phyloP scores from a whole-genome alignment of 768 basidiomycete species.

The Russula olivacea region DNA sequence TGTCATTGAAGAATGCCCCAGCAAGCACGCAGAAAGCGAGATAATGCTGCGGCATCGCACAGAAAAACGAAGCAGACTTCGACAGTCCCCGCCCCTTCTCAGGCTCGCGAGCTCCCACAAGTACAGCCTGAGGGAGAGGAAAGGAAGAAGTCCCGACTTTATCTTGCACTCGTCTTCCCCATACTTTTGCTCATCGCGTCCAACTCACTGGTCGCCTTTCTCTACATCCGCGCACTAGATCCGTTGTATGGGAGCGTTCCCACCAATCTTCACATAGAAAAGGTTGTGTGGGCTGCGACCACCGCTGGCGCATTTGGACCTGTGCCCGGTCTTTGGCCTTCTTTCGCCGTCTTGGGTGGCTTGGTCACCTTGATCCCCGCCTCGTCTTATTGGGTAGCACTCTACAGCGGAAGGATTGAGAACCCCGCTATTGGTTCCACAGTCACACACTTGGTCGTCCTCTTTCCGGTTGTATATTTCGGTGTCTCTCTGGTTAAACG shows the following conservation, averaged over 20 bases:
- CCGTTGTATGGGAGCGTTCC: constrained; percentile 65
- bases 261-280: constrained; percentile 44
- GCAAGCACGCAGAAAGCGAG: constrained; percentile 19
- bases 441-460: constrained; percentile 48
- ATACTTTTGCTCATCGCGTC: constrained; percentile 28
- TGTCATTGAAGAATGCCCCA: constrained; percentile 14
- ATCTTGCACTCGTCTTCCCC: constrained; percentile 27
- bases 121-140: not conserved
- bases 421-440: constrained; percentile 54
- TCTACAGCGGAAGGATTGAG: constrained; percentile 49
- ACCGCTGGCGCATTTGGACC: constrained; percentile 34
- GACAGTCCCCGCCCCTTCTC: not conserved
- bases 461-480: constrained; percentile 52
- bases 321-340: constrained; percentile 31
- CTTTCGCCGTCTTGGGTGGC: constrained; percentile 37
- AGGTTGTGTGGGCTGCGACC: constrained; percentile 34
- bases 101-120: not conserved
- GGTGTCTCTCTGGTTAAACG: constrained; percentile 43
- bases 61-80: not conserved
- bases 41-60: not conserved
- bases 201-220: constrained; percentile 53
- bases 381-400: constrained; percentile 61
- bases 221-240: constrained; percentile 56
- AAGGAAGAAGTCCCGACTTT: constrained; percentile 6
- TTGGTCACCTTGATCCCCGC: constrained; percentile 46